These are phyloP conservation scores for Akebia trifoliata DNA, from an alignment of 164 flowering plant genomes.

Conservation along the genomic window DNA sequence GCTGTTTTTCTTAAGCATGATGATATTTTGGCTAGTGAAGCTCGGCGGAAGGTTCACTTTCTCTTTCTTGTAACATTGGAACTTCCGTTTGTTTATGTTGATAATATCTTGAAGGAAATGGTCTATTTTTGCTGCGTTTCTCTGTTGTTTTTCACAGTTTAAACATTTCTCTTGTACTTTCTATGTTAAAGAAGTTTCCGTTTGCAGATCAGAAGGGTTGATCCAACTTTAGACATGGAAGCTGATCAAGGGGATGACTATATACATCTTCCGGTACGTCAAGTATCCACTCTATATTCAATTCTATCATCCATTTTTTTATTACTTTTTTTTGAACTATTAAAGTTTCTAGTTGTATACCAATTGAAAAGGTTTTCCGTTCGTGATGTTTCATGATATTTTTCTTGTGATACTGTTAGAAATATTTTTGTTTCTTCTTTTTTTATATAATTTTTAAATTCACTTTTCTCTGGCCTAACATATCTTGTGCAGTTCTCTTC, in stretches of 20 bases:
- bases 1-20: conserved; percentile 85
- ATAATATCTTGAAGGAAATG: neutral
- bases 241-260: conserved; percentile 96
- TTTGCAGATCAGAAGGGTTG: conserved; percentile 81
- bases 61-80: conserved; percentile 1
- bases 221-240: conserved; percentile 93
- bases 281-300: neutral
- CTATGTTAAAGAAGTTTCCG: conserved; percentile 7
- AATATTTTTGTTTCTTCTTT: too few relatives aligned
- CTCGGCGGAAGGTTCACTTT: conserved; percentile 62
- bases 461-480: too few relatives aligned
- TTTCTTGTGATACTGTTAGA: too few relatives aligned
- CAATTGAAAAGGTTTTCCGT: too few relatives aligned
- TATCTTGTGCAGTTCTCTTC: too few relatives aligned
- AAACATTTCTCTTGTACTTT: conserved; percentile 3
- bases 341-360: neutral
- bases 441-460: too few relatives aligned
- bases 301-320: neutral
- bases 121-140: neutral
- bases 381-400: too few relatives aligned
- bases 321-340: neutral
- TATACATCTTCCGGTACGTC: conserved; percentile 79
- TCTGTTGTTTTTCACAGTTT: conserved; percentile 2
- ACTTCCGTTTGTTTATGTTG: neutral
- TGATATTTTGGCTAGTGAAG: conserved; percentile 77